A percentile compares a stretch with the other conserved stretches of the same genome.
Conservation (phyloP, 2,329 filamentous ascomycete species). For the Sporothrix globosa region DNA sequence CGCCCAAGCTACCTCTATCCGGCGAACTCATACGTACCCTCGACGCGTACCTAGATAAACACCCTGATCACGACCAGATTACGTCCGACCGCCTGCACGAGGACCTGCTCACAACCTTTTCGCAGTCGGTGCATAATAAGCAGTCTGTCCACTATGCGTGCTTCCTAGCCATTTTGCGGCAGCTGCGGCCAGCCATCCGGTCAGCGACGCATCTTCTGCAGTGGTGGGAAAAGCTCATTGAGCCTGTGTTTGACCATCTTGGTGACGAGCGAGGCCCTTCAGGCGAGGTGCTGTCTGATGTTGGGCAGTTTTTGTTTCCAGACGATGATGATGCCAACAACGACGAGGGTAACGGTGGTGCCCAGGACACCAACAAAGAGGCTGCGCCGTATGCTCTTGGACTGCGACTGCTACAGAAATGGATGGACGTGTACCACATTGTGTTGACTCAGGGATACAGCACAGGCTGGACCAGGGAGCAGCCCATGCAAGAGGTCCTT, state of each 20-base stretch:
- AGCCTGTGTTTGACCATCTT: constrained; percentile 58
- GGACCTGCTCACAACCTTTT: constrained; percentile 69
- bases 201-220: constrained; percentile 65
- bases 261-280: constrained; percentile 66
- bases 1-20: constrained; percentile 64
- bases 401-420: constrained; percentile 59
- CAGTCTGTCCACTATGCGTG: constrained; percentile 59
- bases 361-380: constrained; percentile 40
- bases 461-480: constrained; percentile 52
- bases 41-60: constrained; percentile 68
- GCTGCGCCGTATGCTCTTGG: constrained; percentile 54
- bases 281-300: constrained; percentile 65
- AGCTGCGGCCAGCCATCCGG: constrained; percentile 65
- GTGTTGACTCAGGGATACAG: constrained; percentile 46
- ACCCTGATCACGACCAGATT: constrained; percentile 68
- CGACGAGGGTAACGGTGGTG: constrained; percentile 42
- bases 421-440: constrained; percentile 55
- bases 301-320: constrained; percentile 66
- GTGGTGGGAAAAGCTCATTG: constrained; percentile 71
- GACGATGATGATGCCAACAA: constrained; percentile 60
- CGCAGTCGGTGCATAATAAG: constrained; percentile 62
- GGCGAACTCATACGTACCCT: constrained; percentile 65
- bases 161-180: constrained; percentile 70
- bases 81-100: constrained; percentile 73
- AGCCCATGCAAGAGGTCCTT: constrained; percentile 55